Conservation (phyloP, 305 asterid genomes). For the Coffea humblotiana region DNA sequence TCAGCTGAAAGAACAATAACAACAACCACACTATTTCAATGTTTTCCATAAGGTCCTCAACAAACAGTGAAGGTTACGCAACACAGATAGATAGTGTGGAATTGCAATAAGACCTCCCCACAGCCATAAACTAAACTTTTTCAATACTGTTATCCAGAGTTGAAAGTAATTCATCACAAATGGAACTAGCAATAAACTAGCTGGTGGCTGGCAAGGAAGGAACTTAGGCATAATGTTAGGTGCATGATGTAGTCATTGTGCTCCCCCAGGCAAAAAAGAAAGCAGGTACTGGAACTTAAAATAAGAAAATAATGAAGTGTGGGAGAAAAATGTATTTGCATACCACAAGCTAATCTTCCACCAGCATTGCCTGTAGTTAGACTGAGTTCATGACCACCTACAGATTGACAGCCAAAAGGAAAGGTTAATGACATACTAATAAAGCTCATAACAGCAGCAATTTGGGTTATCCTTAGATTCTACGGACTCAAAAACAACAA, state of each 20-base stretch:
- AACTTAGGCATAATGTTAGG: background rate
- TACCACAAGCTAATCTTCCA: constrained; percentile 98
- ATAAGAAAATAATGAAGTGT: constrained; percentile 4
- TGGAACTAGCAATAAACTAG: background rate
- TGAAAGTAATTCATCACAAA: no score
- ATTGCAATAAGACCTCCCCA: background rate
- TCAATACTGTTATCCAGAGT: no score
- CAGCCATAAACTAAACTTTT: no score
- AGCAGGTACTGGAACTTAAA: constrained; percentile 1
- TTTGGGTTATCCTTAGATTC: background rate
- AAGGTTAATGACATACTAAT: background rate
- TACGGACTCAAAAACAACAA: constrained; percentile 4
- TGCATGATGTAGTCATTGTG: no score
- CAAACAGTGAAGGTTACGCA: background rate
- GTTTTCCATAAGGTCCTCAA: background rate
- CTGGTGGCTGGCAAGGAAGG: no score
- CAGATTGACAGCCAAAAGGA: constrained; percentile 10
- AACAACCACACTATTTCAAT: no score
- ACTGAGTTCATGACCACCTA: constrained; percentile 98
- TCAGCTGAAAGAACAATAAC: background rate
- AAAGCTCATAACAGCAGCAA: background rate
- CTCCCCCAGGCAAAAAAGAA: background rate
- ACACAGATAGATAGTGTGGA: background rate
- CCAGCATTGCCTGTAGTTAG: constrained; percentile 95
- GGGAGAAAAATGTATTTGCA: constrained; percentile 14